Conservation (phyloP, 2,329 filamentous ascomycete species). For the Penicillium sp. region DNA sequence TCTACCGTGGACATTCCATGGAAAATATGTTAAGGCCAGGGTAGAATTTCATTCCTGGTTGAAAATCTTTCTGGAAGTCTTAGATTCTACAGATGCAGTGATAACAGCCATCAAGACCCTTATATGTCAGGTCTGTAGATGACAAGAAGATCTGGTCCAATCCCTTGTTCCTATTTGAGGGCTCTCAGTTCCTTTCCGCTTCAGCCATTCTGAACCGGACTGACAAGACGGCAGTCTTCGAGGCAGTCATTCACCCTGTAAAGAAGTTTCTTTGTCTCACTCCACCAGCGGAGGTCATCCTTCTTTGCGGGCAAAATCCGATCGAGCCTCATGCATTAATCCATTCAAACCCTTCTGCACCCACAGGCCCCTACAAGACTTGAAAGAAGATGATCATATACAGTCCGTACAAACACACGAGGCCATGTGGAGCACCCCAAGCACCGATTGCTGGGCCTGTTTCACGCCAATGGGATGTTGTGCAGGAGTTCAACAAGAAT, state of each 20-base stretch:
- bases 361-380: not conserved
- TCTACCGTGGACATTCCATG: not conserved
- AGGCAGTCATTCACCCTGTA: not conserved
- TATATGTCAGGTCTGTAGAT: not conserved
- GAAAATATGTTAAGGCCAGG: not conserved
- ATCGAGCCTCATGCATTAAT: not conserved
- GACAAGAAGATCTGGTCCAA: no score
- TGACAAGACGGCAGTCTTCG: not conserved
- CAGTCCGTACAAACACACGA: not conserved
- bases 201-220: not conserved
- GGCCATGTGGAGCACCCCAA: slow-evolving; percentile 15
- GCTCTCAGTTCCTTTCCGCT: not conserved
- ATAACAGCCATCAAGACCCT: not conserved
- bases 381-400: slow-evolving; percentile 14
- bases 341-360: not conserved
- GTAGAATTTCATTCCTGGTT: not conserved
- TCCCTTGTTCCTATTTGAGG: not conserved
- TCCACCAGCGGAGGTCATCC: not conserved
- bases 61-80: not conserved
- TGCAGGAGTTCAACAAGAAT: slow-evolving; percentile 11
- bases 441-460: slow-evolving; percentile 3
- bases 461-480: slow-evolving; percentile 13
- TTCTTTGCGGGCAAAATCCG: not conserved
- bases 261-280: not conserved
- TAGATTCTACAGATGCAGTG: not conserved